A percentile compares a stretch with the other conserved stretches of the same genome.
These are phyloP conservation scores for Tillandsia leiboldiana DNA, from an alignment of 176 grass and related monocot species.

Conservation along the genomic window DNA sequence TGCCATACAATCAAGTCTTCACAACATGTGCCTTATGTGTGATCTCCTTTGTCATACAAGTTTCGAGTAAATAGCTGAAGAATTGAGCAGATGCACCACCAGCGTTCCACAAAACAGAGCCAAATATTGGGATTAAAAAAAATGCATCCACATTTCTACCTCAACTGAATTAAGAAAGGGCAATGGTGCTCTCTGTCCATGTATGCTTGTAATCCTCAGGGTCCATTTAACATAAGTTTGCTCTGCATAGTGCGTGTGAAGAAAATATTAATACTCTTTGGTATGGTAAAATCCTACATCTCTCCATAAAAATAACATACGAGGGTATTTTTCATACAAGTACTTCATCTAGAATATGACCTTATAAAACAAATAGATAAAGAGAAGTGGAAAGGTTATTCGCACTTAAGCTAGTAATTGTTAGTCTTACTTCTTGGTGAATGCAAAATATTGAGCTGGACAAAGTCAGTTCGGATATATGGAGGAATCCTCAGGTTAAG, in stretches of 20 bases:
- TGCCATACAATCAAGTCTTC: no score
- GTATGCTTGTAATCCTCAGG: constrained; percentile 64
- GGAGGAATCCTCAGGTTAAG: constrained; percentile 71
- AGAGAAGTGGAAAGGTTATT: constrained; percentile 2
- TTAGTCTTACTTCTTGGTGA: constrained; percentile 61
- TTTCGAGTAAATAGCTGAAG: neutral
- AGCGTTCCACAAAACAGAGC: constrained; percentile 4
- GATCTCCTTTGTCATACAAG: no score
- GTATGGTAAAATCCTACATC: no score
- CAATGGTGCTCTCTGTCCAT: constrained; percentile 72
- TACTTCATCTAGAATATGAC: constrained; percentile 1
- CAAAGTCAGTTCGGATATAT: constrained; percentile 72
- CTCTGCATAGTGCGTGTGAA: constrained; percentile 36
- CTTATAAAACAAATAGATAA: constrained; percentile 1
- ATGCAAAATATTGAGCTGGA: constrained; percentile 63
- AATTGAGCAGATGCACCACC: neutral
- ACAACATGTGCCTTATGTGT: no score
- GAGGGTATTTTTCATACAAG: no score
- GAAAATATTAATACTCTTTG: neutral
- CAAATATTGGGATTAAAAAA: constrained; percentile 12
- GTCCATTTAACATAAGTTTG: constrained; percentile 72
- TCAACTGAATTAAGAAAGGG: constrained; percentile 77
- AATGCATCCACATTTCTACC: constrained; percentile 30
- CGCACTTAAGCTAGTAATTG: constrained; percentile 2
- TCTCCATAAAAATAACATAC: no score